Base-by-base conservation (phyloP, 1,284 basidiomycete species). In the Kwoniella shivajii region DNA sequence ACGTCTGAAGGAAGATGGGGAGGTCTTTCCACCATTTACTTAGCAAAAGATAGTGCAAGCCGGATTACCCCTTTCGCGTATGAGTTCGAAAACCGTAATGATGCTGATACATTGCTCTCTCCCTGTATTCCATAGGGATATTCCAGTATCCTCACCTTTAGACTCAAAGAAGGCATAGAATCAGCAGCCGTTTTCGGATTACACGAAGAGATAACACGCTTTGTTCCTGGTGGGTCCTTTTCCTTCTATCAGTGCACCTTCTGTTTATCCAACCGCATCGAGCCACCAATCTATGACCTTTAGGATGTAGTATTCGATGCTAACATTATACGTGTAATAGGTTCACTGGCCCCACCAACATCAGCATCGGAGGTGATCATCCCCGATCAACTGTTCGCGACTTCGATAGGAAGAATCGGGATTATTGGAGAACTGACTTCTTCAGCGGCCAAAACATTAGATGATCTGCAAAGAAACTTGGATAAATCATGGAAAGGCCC, bases 381-480 rank as follows among this genome's bases (percentile, higher is more conserved):
- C 5, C 82, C 89, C 0, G 84, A 84, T 56, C 84, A 89, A 36
- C 64, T 94, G 13, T 92, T 88, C 74, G 87, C 89, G 70, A 90
- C 92, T 0, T 81, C 86, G 0, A 85, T 86, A 4, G 93, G 93
- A 3, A 84, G 88, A 27, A 86, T 96, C 41, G 89, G 90, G 10
- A 81, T 89, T n/a, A 79, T 95, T 31, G 78, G 86, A 2, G 85
- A 92, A 56, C 79, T 92, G 22, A 79, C 81, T 20, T 78, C 82
- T 26, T 74, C 82, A 10, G 79, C 85, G 13, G 82, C 86, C 0
- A 76, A 86, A n/a, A 81, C 86, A 34, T 78, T 95, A 67, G 86
- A 86, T 1, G 84, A 83, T 31, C 77, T 96, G 38, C 87, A 94
- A 73, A 83, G 88, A 61, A 94, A 94, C 68, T 79, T 96, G 78